Base-by-base conservation (phyloP, 768 basidiomycete genomes). In the Chalciporus piperatus region DNA sequence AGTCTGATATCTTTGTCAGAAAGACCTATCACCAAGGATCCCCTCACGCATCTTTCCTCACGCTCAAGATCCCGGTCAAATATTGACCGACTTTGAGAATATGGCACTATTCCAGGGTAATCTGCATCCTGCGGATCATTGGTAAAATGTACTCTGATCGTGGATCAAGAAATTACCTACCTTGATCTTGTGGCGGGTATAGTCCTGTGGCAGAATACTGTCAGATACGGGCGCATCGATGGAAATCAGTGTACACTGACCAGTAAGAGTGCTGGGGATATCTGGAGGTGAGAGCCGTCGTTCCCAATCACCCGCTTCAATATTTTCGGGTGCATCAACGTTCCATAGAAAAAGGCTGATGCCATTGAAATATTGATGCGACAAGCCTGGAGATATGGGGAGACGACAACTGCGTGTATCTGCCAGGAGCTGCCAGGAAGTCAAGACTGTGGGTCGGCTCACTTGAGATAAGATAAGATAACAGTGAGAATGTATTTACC, bases 261-360 rank as follows among this genome's bases (percentile, higher is more conserved):
- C 62, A 80, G 72, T 8, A 97, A 66, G 7, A 94, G 63, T 6
- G 92, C 93, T 35, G 89, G 84, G 54, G 83, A 83, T 41, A 89
- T 78, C 47, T 80, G 63, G 3, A 96, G 74, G 55, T 84, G 73
- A 8, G 70, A 59, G 8, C 86, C 89, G 41, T 83, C 73, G 59
- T 89, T 84, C 7, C 76, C 75, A 40, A 97, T 82, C 7, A 97
- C 92, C 17, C 84, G 74, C 51, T 75, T 79, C 35, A 97, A 73
- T 61, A 98, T 87, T 45, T 80, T 80, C 6, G 93, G 92, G 60
- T 94, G 91, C 77, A 95, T 84, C 19, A 98, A 73, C 0, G 91
- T 96, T 12, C 95, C 95, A 68, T 95, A 93, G 73, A 92, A 89
- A 69, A 94, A 95, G 16, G 85, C 85, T 22, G 73, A 70, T 54